Conservation (phyloP, 73 alveolate species). For the Paramecium primaurelia region DNA sequence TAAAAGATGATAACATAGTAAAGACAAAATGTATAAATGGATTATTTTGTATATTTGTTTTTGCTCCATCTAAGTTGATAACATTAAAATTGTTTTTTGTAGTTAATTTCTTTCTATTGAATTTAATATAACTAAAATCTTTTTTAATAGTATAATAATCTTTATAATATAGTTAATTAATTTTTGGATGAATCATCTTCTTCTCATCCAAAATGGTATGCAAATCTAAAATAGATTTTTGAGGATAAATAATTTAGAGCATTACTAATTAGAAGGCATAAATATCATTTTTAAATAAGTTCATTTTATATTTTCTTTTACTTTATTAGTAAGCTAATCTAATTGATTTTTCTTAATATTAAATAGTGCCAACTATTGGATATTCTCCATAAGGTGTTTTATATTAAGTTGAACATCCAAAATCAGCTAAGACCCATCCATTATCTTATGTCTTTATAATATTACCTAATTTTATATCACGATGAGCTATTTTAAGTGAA, state of each 20-base stretch:
- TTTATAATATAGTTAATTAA: not conserved
- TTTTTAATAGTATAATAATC: not conserved
- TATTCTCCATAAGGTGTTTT: not conserved
- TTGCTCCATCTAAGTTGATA: not conserved
- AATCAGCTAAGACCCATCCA: not conserved
- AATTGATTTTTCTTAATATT: not conserved
- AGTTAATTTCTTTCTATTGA: not conserved
- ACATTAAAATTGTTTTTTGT: no score
- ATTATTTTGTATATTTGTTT: no score
- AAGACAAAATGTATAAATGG: not conserved
- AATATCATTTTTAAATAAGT: not conserved
- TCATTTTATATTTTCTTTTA: not conserved
- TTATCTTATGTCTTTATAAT: not conserved
- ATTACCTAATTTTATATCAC: not conserved
- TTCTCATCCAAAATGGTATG: not conserved
- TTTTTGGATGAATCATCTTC: not conserved
- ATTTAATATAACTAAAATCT: not conserved
- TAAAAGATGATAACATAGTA: no score
- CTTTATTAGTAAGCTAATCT: not conserved
- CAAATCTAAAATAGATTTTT: not conserved
- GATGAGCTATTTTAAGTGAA: not conserved
- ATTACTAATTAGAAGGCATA: not conserved
- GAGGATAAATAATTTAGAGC: not conserved
- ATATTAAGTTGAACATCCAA: not conserved
- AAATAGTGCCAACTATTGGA: not conserved